Conservation (phyloP, 805 yeast genomes). For the Wickerhamiella spandovensis region DNA sequence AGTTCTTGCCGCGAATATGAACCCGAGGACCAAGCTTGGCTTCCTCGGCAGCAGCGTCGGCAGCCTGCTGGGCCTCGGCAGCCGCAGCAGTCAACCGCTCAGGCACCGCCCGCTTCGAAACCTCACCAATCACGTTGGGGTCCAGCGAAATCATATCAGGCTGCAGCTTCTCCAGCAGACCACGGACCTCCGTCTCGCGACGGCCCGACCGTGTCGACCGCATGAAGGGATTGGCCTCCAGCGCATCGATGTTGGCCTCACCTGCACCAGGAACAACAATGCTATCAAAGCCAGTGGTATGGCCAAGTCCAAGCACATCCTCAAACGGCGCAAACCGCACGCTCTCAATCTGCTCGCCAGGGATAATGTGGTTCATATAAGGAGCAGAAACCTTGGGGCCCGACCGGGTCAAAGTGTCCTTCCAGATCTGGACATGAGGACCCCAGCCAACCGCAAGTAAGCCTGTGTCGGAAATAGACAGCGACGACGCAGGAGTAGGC, state of each 20-base stretch:
- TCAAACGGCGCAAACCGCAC: slow-evolving; percentile 82
- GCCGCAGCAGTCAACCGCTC: slow-evolving; percentile 45
- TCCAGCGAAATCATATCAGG: slow-evolving; percentile 89
- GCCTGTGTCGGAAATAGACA: slow-evolving; percentile 79
- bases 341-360: slow-evolving; percentile 60
- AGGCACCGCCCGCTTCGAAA: slow-evolving; percentile 53
- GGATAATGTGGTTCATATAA: slow-evolving; percentile 78
- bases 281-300: slow-evolving; percentile 64
- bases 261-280: slow-evolving; percentile 91
- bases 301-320: slow-evolving; percentile 89
- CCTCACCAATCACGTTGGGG: slow-evolving; percentile 75
- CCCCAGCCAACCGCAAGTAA: slow-evolving; percentile 88
- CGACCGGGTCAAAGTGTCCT: slow-evolving; percentile 48
- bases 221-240: slow-evolving; percentile 87
- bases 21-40: slow-evolving; percentile 49
- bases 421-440: slow-evolving; percentile 90
- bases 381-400: slow-evolving; percentile 59
- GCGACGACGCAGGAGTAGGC: slow-evolving; percentile 75
- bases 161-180: slow-evolving; percentile 71
- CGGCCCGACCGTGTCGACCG: slow-evolving; percentile 85
- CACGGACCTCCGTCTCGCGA: slow-evolving; percentile 81
- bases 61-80: slow-evolving; percentile 28
- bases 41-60: slow-evolving; percentile 34
- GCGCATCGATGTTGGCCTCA: slow-evolving; percentile 92
- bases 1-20: slow-evolving; percentile 64